Base-by-base conservation (phyloP, 176 grass and related monocot genomes). In the Aegilops sharonensis region DNA sequence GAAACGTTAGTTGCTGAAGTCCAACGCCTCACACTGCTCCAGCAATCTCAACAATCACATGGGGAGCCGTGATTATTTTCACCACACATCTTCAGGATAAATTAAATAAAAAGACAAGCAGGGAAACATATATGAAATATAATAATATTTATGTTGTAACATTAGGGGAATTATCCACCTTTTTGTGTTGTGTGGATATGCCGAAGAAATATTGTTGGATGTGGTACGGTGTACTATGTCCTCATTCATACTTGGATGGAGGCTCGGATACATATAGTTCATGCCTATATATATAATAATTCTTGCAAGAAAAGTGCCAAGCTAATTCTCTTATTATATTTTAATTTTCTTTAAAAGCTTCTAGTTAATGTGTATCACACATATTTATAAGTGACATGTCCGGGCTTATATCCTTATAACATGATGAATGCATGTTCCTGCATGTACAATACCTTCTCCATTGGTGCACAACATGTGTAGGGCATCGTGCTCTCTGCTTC, bases 1-100 rank as follows among this genome's bases (percentile, higher is more conserved):
- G 76, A 91, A 48, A 71, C 83, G 39, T 68, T 94, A 63, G 87
- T 31, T 32, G 86, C 24, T 2, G 89, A 91, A 76, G 79, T 94
- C 20, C 75, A 82, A 25, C 64, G 69, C 73, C 86, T 94, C 48
- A 31, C 40, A 34, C 17, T 4, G 10, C 9, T 5, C 21, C 71
- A 83, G 14, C 21, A 91, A 36, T 63, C 62, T 59, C 89, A 75
- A 36, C 8, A 81, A 36, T 17, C 23, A 15, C 20, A 27, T 0
- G 39, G 14, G 3, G 2, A 18, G 47, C 0, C 13, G 3, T 65
- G 15, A 30, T 11, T 20, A 50, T 67, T 6, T 32, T 32, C 47
- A 15, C 15, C 23, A 75, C 23, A 9, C 23, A 75, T 12, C 21
- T 50, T 75, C 13, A 14, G 29, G 23, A 1, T 17, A 4, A 25